Percentiles rank a stretch among this genome's conserved stretches.
These are phyloP conservation scores for Corylus americana DNA, from an alignment of 306 rosid species.

Conservation along the genomic window DNA sequence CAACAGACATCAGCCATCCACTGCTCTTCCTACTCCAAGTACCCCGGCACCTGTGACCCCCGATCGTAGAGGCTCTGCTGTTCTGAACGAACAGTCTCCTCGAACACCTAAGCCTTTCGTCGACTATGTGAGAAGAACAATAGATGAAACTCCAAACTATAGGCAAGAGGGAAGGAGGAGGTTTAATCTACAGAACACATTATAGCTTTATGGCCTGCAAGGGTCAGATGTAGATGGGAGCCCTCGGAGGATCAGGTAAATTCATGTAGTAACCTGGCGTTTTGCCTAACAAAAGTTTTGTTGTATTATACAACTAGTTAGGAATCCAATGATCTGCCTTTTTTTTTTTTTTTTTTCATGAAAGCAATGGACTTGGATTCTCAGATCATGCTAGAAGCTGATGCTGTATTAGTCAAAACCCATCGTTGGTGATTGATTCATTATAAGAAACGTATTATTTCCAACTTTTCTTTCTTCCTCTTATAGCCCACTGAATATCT, in stretches of 20 bases:
- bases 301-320: not conserved
- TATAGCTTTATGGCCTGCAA: conserved; percentile 32
- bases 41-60: conserved; percentile 59
- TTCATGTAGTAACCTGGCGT: not conserved
- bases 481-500: not conserved
- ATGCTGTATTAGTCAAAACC: not conserved
- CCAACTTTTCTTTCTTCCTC: not conserved
- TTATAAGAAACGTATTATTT: not conserved
- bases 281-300: not conserved
- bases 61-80: conserved; percentile 45
- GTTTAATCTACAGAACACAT: conserved; percentile 81
- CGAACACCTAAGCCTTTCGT: conserved; percentile 92
- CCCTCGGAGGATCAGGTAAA: conserved; percentile 17
- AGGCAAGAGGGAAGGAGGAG: conserved; percentile 70
- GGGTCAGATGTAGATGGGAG: not conserved
- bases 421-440: not conserved
- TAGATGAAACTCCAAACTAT: conserved; percentile 95
- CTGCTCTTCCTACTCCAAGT: conserved; percentile 35
- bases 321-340: not conserved
- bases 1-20: conserved; percentile 44
- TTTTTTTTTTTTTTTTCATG: not conserved
- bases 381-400: not conserved
- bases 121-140: conserved; percentile 86
- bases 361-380: not conserved
- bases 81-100: conserved; percentile 61